Conservation (phyloP, 2,329 filamentous ascomycete genomes). For the Colletotrichum karsti region DNA sequence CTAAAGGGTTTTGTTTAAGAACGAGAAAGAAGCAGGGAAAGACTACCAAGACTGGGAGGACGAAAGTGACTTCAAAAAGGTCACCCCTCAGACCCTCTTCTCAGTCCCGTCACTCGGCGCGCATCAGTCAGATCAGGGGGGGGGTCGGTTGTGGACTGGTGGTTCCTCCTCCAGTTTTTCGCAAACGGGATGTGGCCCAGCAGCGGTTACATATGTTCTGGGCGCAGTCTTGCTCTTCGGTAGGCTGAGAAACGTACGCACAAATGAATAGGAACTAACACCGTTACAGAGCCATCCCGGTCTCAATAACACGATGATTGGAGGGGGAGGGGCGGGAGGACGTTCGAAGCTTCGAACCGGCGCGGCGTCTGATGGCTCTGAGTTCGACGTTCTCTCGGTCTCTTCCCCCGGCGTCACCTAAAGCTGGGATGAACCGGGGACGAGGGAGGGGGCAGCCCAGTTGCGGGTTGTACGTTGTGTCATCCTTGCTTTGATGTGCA, state of each 20-base stretch:
- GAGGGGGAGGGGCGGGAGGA: slow-evolving; percentile 1
- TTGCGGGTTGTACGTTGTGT: neutral
- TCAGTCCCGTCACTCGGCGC: neutral
- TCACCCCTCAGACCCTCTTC: slow-evolving; percentile 15
- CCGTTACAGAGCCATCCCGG: neutral
- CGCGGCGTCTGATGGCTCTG: neutral
- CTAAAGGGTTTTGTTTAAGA: neutral
- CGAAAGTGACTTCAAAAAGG: slow-evolving; percentile 6
- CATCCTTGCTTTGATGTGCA: slow-evolving; percentile 30
- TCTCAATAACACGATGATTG: neutral
- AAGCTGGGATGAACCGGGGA: neutral
- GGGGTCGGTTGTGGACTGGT: neutral
- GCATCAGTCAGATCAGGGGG: neutral
- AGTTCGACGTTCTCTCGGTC: too few relatives aligned
- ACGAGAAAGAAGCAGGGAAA: neutral
- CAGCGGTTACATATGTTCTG: neutral
- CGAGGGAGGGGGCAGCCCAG: neutral
- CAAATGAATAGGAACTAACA: neutral
- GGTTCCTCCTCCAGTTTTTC: neutral
- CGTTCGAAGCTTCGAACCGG: neutral
- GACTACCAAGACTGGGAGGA: neutral
- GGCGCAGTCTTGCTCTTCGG: neutral
- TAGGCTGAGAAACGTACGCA: neutral
- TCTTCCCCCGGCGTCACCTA: neutral
- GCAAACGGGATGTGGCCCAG: slow-evolving; percentile 19